Conservation (phyloP, 2,329 filamentous ascomycete genomes). For the Claviceps monticola region DNA sequence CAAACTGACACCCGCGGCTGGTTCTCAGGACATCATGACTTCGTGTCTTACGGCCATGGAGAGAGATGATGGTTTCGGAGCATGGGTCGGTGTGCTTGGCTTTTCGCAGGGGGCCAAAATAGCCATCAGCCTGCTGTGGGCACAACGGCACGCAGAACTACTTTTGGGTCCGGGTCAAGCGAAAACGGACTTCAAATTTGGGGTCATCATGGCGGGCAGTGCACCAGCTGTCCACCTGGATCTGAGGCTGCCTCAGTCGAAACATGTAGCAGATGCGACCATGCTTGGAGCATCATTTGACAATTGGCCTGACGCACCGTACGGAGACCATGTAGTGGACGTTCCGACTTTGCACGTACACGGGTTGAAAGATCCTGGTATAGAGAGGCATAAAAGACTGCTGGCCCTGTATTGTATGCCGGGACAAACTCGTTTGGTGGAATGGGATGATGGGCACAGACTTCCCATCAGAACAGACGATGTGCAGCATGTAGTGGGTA, state of each 20-base stretch:
- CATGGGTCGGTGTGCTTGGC: slow-evolving; percentile 47
- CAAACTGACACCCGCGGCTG: slow-evolving; percentile 36
- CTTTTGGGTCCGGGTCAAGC: not conserved
- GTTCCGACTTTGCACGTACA: slow-evolving; percentile 24
- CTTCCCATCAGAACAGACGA: slow-evolving; percentile 55
- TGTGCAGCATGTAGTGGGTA: slow-evolving; percentile 30
- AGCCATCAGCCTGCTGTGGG: slow-evolving; percentile 42
- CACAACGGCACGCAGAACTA: slow-evolving; percentile 34
- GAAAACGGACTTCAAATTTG: slow-evolving; percentile 18
- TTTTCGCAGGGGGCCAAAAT: slow-evolving; percentile 56
- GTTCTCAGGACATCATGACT: slow-evolving; percentile 24
- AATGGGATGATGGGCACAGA: slow-evolving; percentile 62
- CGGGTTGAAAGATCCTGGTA: slow-evolving; percentile 45
- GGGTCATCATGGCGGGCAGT: slow-evolving; percentile 22
- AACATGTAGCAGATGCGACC: slow-evolving; percentile 18
- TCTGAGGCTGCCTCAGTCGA: slow-evolving; percentile 37
- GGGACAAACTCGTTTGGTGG: slow-evolving; percentile 40
- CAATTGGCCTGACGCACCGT: slow-evolving; percentile 34
- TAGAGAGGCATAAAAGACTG: slow-evolving; percentile 37
- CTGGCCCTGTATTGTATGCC: slow-evolving; percentile 45
- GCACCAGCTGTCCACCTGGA: slow-evolving; percentile 19
- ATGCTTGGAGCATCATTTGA: slow-evolving; percentile 12
- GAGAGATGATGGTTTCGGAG: slow-evolving; percentile 38
- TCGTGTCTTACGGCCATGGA: slow-evolving; percentile 33
- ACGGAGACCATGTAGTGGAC: slow-evolving; percentile 16